Percentiles rank a stretch among this genome's conserved stretches.
Conservation (phyloP, 2,329 filamentous ascomycete species). For the Parafenestella ontariensis region DNA sequence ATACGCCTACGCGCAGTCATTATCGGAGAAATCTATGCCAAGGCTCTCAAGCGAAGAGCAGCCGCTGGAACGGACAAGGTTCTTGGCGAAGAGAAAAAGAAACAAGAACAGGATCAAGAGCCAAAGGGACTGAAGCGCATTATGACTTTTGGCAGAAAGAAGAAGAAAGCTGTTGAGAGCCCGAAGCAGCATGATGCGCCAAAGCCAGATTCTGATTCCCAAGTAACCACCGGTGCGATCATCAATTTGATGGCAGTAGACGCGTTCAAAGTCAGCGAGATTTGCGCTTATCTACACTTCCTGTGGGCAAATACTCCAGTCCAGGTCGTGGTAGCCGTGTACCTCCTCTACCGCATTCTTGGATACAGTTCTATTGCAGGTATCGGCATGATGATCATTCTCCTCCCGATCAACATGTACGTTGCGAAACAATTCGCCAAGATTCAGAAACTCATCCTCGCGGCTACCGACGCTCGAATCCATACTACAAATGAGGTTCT, state of each 20-base stretch:
- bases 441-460: conserved; percentile 89
- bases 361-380: conserved; percentile 93
- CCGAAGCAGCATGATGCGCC: conserved; percentile 40
- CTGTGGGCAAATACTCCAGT: conserved; percentile 91
- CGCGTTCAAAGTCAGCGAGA: conserved; percentile 97
- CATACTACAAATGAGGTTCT: conserved; percentile 96
- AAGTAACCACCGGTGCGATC: conserved; percentile 95
- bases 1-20: conserved; percentile 93
- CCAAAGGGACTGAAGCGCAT: conserved; percentile 54
- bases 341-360: conserved; percentile 86
- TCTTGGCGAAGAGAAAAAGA: conserved; percentile 65
- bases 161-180: conserved; percentile 54
- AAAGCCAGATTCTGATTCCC: conserved; percentile 62
- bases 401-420: conserved; percentile 88
- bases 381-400: conserved; percentile 84
- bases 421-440: conserved; percentile 85
- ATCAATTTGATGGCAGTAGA: conserved; percentile 99
- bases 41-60: conserved; percentile 89
- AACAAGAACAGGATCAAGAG: conserved; percentile 48
- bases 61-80: conserved; percentile 76
- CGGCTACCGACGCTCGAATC: conserved; percentile 93
- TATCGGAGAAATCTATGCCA: conserved; percentile 96
- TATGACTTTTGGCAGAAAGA: conserved; percentile 67
- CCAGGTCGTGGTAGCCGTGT: conserved; percentile 81
- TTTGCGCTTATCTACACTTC: conserved; percentile 94